Conservation (phyloP, 1,284 basidiomycete species). For the Cronartium quercuum region DNA sequence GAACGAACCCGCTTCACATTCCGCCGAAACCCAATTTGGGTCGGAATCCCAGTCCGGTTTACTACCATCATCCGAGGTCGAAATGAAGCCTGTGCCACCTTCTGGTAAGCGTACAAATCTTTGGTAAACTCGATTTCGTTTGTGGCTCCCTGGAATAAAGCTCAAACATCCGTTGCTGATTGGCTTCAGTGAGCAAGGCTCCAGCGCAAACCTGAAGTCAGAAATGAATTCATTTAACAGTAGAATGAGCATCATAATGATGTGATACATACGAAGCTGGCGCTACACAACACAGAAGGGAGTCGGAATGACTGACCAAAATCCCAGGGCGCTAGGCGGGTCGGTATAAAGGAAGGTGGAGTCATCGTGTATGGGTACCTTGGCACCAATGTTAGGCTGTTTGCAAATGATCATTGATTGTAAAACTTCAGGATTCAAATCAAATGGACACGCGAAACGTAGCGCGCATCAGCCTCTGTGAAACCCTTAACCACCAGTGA, state of each 20-base stretch:
- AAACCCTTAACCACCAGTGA: not conserved
- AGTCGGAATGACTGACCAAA: conserved; percentile 92
- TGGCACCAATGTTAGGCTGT: conserved; percentile 77
- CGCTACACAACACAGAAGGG: conserved; percentile 46
- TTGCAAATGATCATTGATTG: conserved; percentile 95
- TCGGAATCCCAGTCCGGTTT: not conserved
- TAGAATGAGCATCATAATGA: no score
- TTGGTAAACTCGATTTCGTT: not conserved
- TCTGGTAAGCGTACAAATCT: not conserved
- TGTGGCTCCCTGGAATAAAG: conserved; percentile 45
- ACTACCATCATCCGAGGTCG: not conserved
- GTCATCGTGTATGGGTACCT: conserved; percentile 59
- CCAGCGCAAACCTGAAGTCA: not conserved
- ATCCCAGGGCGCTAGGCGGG: conserved; percentile 82
- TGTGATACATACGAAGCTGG: not conserved
- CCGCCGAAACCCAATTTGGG: not conserved
- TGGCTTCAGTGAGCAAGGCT: not conserved
- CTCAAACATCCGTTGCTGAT: conserved; percentile 43
- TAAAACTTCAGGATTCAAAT: conserved; percentile 65
- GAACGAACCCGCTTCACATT: not conserved
- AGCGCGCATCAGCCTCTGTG: not conserved
- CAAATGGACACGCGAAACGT: conserved; percentile 4
- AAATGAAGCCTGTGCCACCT: not conserved
- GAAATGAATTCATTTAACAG: no score
- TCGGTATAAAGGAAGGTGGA: conserved; percentile 68